Percentiles rank a stretch among this genome's conserved stretches.
phyloP scores from a whole-genome alignment of 208 protist genomes.

The Crithidia sp. region DNA sequence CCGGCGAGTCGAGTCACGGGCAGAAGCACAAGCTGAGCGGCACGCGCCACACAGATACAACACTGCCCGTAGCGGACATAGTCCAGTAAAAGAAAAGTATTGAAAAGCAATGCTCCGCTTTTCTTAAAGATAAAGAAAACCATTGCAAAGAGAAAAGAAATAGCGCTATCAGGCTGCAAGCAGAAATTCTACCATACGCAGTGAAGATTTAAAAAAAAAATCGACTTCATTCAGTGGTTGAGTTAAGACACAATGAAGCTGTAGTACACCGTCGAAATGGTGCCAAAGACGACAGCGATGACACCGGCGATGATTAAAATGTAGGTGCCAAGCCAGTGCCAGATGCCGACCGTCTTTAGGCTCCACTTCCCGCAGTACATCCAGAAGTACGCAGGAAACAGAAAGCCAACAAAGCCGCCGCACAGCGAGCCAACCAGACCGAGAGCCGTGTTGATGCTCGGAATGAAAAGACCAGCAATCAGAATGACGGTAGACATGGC shows the following conservation, averaged over 20 bases:
- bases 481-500: constrained; percentile 35
- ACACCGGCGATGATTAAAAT: constrained; percentile 59
- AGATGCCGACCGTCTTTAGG: constrained; percentile 47
- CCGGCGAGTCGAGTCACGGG: too few species aligned
- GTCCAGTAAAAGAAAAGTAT: too few species aligned
- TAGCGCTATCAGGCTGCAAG: neutral
- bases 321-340: constrained; percentile 49
- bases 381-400: constrained; percentile 74
- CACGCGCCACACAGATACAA: too few species aligned
- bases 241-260: constrained; percentile 35
- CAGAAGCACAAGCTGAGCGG: too few species aligned
- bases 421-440: constrained; percentile 64
- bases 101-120: too few species aligned
- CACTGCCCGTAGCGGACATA: too few species aligned
- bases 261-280: constrained; percentile 51
- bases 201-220: too few species aligned
- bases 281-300: constrained; percentile 73
- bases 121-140: too few species aligned
- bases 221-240: too few species aligned
- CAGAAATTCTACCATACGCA: too few species aligned
- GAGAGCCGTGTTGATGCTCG: constrained; percentile 74
- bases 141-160: neutral
- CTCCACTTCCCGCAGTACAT: constrained; percentile 78
- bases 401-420: constrained; percentile 69
- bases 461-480: constrained; percentile 68